Percentiles rank a stretch among this genome's conserved stretches.
phyloP scores from a whole-genome alignment of 2,329 filamentous ascomycete species.

The Onygenales sp. region DNA sequence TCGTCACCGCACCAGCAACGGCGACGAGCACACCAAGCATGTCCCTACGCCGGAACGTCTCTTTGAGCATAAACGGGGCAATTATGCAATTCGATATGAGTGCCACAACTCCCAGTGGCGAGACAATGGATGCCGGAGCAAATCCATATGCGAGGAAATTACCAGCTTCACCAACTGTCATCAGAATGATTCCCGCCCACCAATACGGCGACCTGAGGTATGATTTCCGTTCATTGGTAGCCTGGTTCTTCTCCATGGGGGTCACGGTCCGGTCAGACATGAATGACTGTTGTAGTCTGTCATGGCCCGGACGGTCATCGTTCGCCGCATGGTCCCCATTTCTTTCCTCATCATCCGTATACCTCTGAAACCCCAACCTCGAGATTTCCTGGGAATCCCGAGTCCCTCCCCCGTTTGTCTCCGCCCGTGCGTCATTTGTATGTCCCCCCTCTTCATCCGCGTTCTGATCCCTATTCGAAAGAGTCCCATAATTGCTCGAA shows the following conservation, averaged over 20 bases:
- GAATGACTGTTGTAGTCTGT: conserved; percentile 23
- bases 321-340: conserved; percentile 8
- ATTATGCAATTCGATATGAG: conserved; percentile 95
- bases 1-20: conserved; percentile 77
- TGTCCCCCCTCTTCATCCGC: background rate
- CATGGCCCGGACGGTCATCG: conserved; percentile 34
- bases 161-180: conserved; percentile 84
- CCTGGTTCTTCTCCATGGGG: conserved; percentile 28
- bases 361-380: background rate
- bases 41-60: conserved; percentile 75
- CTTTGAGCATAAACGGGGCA: conserved; percentile 86
- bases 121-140: conserved; percentile 93
- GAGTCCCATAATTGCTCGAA: conserved; percentile 35
- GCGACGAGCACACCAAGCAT: conserved; percentile 82
- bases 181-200: conserved; percentile 90
- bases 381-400: background rate
- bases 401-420: conserved; percentile 9
- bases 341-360: conserved; percentile 3
- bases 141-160: conserved; percentile 98
- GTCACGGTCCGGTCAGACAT: conserved; percentile 32
- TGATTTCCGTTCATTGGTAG: conserved; percentile 46
- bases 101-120: conserved; percentile 91
- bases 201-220: conserved; percentile 91
- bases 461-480: conserved; percentile 8
- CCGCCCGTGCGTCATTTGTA: background rate